These are phyloP conservation scores for Neurospora sp. DNA, from an alignment of 2,329 filamentous ascomycete species.

Conservation along the genomic window DNA sequence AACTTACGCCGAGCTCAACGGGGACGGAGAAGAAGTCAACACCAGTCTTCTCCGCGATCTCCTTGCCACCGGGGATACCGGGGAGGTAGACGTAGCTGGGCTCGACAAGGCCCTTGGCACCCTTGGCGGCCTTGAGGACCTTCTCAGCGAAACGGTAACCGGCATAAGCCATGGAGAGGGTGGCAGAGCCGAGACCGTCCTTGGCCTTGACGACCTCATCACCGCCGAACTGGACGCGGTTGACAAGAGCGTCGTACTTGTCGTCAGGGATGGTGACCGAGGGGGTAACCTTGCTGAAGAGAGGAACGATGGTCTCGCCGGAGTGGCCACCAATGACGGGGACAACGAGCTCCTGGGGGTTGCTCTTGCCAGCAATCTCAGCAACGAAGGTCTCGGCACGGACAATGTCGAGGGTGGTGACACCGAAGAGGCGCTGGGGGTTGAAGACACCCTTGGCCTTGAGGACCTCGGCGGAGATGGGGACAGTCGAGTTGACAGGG, in stretches of 20 bases:
- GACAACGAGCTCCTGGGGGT: slow-evolving; percentile 73
- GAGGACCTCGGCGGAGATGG: slow-evolving; percentile 93
- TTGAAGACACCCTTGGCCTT: slow-evolving; percentile 91
- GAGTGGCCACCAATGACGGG: slow-evolving; percentile 96
- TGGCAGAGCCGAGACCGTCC: slow-evolving; percentile 73
- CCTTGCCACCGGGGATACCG: slow-evolving; percentile 78
- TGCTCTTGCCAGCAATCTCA: slow-evolving; percentile 69
- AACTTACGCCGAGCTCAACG: slow-evolving; percentile 84
- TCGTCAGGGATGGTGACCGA: slow-evolving; percentile 72
- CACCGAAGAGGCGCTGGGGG: slow-evolving; percentile 91
- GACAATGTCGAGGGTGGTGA: slow-evolving; percentile 97
- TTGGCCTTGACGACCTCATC: slow-evolving; percentile 87
- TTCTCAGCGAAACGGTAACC: slow-evolving; percentile 95
- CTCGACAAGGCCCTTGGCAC: slow-evolving; percentile 87
- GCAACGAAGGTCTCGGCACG: slow-evolving; percentile 95
- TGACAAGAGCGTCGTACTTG: slow-evolving; percentile 81
- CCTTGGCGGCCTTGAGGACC: slow-evolving; percentile 77
- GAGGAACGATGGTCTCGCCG: slow-evolving; percentile 92
- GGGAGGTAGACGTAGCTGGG: slow-evolving; percentile 93
- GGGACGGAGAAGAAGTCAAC: slow-evolving; percentile 93
- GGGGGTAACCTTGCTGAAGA: slow-evolving; percentile 87
- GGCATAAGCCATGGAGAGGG: slow-evolving; percentile 81
- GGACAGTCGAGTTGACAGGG: slow-evolving; percentile 98
- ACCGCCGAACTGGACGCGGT: slow-evolving; percentile 96
- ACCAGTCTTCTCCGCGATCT: slow-evolving; percentile 73